Evolutionary conservation across 768 basidiomycete genomes (phyloP).

Genomic region (Termitomyces sp.): DNA sequence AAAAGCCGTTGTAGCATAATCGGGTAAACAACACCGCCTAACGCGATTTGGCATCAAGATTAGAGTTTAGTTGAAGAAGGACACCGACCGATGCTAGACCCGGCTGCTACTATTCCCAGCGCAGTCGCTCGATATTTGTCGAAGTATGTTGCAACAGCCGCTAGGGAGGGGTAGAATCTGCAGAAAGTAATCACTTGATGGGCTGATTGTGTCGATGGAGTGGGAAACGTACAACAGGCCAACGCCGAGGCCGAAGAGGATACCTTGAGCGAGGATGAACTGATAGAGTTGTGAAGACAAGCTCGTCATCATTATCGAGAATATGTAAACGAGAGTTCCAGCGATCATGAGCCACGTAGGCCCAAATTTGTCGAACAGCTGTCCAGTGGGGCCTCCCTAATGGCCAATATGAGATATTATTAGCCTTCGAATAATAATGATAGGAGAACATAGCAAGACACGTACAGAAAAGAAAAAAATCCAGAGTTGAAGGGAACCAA

Average conservation of each 20-base stretch:
- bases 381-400: constrained; percentile 62
- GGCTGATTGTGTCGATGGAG: constrained; percentile 7
- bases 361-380: constrained; percentile 57
- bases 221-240: constrained; percentile 50
- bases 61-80: background rate
- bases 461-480: constrained; percentile 67
- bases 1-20: constrained; percentile 61
- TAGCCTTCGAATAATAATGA: background rate
- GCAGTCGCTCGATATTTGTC: constrained; percentile 64
- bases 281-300: constrained; percentile 55
- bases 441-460: background rate
- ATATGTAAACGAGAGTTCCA: constrained; percentile 45
- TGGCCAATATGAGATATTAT: constrained; percentile 1
- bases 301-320: constrained; percentile 60
- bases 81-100: constrained; percentile 55
- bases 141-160: constrained; percentile 67
- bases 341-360: constrained; percentile 48
- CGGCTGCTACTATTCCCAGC: constrained; percentile 65
- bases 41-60: background rate
- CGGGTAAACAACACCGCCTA: constrained; percentile 70
- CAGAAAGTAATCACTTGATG: background rate
- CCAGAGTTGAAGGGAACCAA: constrained; percentile 68
- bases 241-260: constrained; percentile 63
- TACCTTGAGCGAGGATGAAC: constrained; percentile 58
- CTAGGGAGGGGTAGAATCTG: constrained; percentile 70